These are phyloP conservation scores for Apiotrichum montevideense DNA, from an alignment of 1,284 basidiomycete species.

Conservation along the genomic window DNA sequence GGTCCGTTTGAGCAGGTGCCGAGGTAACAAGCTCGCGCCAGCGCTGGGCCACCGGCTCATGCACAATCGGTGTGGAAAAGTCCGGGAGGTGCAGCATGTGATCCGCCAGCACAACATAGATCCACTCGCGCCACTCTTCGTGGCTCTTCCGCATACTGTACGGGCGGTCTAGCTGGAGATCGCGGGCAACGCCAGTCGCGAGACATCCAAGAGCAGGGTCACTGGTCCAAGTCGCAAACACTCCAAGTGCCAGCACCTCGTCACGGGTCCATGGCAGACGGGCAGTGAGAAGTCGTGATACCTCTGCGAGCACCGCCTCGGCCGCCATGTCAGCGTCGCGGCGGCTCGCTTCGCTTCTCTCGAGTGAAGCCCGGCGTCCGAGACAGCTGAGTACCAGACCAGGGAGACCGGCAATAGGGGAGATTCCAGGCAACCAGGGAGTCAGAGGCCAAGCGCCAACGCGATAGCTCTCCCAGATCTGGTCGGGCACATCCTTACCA, in stretches of 20 bases:
- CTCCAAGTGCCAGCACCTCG: conserved; percentile 38
- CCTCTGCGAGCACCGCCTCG: conserved; percentile 23
- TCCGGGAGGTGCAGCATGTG: conserved; percentile 36
- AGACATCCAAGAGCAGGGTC: conserved; percentile 33
- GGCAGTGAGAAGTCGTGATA: conserved; percentile 26
- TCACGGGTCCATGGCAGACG: conserved; percentile 33
- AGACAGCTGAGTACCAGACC: conserved; percentile 31
- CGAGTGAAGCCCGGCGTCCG: conserved; percentile 29
- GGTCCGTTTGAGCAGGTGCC: conserved; percentile 20
- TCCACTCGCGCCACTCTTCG: conserved; percentile 45
- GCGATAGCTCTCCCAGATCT: conserved; percentile 35
- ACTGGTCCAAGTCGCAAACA: conserved; percentile 43
- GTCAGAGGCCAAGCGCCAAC: conserved; percentile 41
- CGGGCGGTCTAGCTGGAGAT: conserved; percentile 27
- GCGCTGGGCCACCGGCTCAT: conserved; percentile 25
- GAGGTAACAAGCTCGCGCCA: conserved; percentile 38
- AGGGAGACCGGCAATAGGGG: conserved; percentile 31
- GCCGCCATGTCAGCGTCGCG: conserved; percentile 23
- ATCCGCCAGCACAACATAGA: conserved; percentile 43
- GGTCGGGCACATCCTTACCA: conserved; percentile 23
- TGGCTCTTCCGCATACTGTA: conserved; percentile 22
- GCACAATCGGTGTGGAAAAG: conserved; percentile 28
- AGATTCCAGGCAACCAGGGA: conserved; percentile 40
- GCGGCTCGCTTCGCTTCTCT: conserved; percentile 22
- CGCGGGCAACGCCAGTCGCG: conserved; percentile 35